Conservation (phyloP, 345 rosid species). For the Leavenworthia alabamica region DNA sequence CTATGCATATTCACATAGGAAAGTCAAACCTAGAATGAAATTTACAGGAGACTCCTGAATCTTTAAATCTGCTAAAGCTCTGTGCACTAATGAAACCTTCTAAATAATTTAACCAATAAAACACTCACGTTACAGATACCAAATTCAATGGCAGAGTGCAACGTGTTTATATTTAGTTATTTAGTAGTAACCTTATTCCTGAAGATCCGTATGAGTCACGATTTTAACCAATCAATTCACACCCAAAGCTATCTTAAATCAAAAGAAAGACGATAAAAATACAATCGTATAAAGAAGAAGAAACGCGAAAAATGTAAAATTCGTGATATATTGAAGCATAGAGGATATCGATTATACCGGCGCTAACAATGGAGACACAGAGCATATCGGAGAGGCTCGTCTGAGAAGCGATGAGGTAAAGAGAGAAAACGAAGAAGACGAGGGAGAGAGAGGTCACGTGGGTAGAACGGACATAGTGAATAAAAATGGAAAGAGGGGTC, state of each 20-base stretch:
- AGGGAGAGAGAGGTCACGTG: constrained; percentile 31
- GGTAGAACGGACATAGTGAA: constrained; percentile 26
- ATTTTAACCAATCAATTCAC: background rate
- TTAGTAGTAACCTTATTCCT: background rate
- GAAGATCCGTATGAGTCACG: background rate
- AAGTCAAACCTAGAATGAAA: background rate
- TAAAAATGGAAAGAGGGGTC: constrained; percentile 18
- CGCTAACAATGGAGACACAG: constrained; percentile 13
- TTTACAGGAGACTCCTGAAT: background rate
- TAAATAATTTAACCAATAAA: constrained; percentile 2
- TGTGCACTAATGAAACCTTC: too few relatives aligned
- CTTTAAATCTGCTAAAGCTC: background rate
- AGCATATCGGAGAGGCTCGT: constrained; percentile 28
- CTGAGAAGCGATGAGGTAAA: background rate
- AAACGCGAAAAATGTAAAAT: background rate
- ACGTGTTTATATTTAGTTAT: constrained; percentile 16
- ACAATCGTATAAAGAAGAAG: too few relatives aligned
- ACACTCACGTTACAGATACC: too few relatives aligned
- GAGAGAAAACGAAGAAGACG: background rate
- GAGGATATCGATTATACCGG: constrained; percentile 23
- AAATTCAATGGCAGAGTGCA: too few relatives aligned
- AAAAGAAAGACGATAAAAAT: constrained; percentile 6
- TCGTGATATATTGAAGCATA: background rate
- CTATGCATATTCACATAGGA: background rate
- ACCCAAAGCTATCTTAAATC: background rate